Base-by-base conservation (phyloP, 106 monocot species). In the Iris macrosiphon region DNA sequence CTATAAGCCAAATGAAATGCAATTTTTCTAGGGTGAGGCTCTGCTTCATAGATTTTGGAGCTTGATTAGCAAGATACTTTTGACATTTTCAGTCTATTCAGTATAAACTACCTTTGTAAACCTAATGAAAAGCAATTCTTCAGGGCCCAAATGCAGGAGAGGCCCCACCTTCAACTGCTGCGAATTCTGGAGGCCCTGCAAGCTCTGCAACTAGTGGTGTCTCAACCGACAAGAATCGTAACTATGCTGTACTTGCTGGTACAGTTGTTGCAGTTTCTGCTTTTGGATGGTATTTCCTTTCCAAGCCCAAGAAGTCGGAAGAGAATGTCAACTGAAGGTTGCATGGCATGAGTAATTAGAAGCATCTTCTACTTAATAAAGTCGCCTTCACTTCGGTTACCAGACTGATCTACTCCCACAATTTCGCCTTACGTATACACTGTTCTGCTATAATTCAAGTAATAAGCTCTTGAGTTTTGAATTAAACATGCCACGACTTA, bases 181-280 rank as follows among this genome's bases (percentile, higher is more conserved):
- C 35, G 26, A 52, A 51, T 24, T 10, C 72, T 0, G 20, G 31
- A 12, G 35, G 42, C 14, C 28, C 50, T 7, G 31, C 54, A 13
- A 27, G 49, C 10, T 48, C 67, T 34, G 50, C 65, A 8, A 54
- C 54, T 3, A 20, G 3, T 16, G 37, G 59, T 19, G 10, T 52
- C 37, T 76, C 76, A 11, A 65, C 64, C 21, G 76, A 76, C 45
- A 43, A 32, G 24, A 59, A 70, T 44, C 57, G 76, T 10, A 76
- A 76, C 45, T 76, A 76, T 45, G 70, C 57, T 7, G 76, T 76
- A 11, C 12, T 76, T 56, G 76, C 70, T 50, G 76, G 76, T 16
- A 60, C 76, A 21, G 12, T 70, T 26, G 53, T 70, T 24, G 38
- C 30, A 52, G 43, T 40, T 23, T 40, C 43, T 64, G 76, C 34